A percentile compares a stretch with the other conserved stretches of the same genome.
phyloP scores from a whole-genome alignment of 805 yeast genomes.

The Candida endomychidarum region DNA sequence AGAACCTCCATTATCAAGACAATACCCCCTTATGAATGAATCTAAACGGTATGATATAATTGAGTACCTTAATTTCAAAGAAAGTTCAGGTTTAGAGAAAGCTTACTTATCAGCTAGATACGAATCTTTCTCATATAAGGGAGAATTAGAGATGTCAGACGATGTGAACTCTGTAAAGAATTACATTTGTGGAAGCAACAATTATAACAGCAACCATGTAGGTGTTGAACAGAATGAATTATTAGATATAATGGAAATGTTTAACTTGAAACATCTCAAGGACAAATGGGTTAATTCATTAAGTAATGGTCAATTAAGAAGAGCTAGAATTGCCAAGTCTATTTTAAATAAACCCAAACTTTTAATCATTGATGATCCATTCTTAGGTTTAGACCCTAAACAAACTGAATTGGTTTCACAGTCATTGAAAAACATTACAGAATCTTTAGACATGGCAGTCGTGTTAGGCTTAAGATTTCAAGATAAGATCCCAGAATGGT shows the following conservation, averaged over 20 bases:
- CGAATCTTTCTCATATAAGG: conserved; percentile 71
- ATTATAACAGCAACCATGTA: conserved; percentile 40
- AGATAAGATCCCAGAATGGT: conserved; percentile 79
- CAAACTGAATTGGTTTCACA: conserved; percentile 62
- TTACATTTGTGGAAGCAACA: conserved; percentile 57
- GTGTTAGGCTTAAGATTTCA: conserved; percentile 76
- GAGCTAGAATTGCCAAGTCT: conserved; percentile 83
- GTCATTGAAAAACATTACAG: conserved; percentile 39
- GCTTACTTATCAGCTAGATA: conserved; percentile 88
- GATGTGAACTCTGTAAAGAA: conserved; percentile 63
- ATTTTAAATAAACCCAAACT: conserved; percentile 63
- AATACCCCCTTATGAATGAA: conserved; percentile 50
- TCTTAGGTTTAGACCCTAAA: conserved; percentile 81
- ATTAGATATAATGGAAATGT: conserved; percentile 24
- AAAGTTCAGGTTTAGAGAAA: conserved; percentile 35
- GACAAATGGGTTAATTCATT: conserved; percentile 81
- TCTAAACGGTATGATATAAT: conserved; percentile 29
- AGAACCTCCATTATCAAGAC: conserved; percentile 52
- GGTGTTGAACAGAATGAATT: conserved; percentile 32
- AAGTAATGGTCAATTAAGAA: conserved; percentile 90
- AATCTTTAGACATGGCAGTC: conserved; percentile 49
- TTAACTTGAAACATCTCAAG: conserved; percentile 57
- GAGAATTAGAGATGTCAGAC: conserved; percentile 52
- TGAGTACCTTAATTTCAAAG: conserved; percentile 35
- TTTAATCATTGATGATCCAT: conserved; percentile 85